Percentiles rank a stretch among this genome's conserved stretches.
Evolutionary conservation across 768 basidiomycete genomes (phyloP).

Genomic region (Suillus luteus): DNA sequence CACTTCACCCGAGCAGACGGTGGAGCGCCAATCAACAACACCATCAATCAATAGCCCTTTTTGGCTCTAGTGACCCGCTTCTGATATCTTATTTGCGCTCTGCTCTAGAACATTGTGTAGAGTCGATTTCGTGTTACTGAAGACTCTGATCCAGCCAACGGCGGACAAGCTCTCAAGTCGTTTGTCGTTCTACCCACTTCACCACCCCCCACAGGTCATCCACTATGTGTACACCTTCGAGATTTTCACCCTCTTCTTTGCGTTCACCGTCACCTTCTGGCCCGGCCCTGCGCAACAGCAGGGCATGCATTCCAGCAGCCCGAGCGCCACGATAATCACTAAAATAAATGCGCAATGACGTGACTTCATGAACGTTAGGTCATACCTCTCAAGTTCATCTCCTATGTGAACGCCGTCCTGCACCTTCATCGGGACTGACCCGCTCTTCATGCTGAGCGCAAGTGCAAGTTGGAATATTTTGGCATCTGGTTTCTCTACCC

Average conservation of each 20-base stretch:
- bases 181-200: conserved; percentile 35
- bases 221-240: conserved; percentile 42
- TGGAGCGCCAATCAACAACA: conserved; percentile 22
- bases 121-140: neutral
- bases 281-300: conserved; percentile 57
- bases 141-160: neutral
- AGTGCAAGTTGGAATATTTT: conserved; percentile 58
- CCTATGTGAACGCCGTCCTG: conserved; percentile 69
- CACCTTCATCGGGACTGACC: neutral
- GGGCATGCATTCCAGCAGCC: conserved; percentile 53
- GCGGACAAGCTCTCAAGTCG: neutral
- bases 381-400: conserved; percentile 69
- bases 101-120: neutral
- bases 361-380: neutral
- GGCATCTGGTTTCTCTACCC: conserved; percentile 65
- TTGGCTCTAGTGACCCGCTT: neutral
- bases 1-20: conserved; percentile 47
- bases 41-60: neutral
- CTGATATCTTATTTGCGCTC: neutral
- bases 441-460: conserved; percentile 29
- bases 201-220: conserved; percentile 38
- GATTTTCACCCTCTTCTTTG: conserved; percentile 45
- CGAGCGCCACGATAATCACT: conserved; percentile 71
- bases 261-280: conserved; percentile 48
- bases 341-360: conserved; percentile 12